Evolutionary conservation across 371 early-diverging fungal genomes (phyloP).

Genomic region (Apophysomyces ossiformis): DNA sequence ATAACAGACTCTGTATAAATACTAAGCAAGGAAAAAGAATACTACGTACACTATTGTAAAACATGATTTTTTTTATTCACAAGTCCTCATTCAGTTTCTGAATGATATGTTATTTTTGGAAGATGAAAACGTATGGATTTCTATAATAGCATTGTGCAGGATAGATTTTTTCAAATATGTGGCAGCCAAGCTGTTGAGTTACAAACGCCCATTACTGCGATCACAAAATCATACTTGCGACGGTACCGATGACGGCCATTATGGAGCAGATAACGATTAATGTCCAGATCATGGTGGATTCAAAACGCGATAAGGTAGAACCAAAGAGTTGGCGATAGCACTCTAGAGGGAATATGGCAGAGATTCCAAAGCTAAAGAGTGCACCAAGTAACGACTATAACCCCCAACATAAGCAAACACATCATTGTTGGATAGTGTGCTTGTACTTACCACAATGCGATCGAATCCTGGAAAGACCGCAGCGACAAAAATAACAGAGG

Average conservation of each 20-base stretch:
- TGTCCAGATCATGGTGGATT: conserved; percentile 23
- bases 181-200: no score
- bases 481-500: conserved; percentile 37
- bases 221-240: conserved; percentile 37
- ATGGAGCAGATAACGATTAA: conserved; percentile 27
- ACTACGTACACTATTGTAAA: no score
- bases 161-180: no score
- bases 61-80: no score
- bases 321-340: conserved; percentile 47
- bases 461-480: conserved; percentile 70
- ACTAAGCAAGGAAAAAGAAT: not conserved
- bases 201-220: not conserved
- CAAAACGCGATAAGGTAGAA: conserved; percentile 17
- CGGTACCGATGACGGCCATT: conserved; percentile 38
- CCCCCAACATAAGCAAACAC: not conserved
- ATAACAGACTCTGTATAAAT: conserved; percentile 6
- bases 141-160: no score
- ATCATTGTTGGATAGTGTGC: not conserved
- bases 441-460: conserved; percentile 55
- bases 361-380: conserved; percentile 44
- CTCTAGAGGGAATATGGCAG: conserved; percentile 47
- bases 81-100: no score
- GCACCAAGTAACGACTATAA: conserved; percentile 40
- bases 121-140: no score
- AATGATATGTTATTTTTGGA: no score